A percentile compares a stretch with the other conserved stretches of the same genome.
Conservation (phyloP, 2,329 filamentous ascomycete genomes). For the Pyricularia pennisetigena region DNA sequence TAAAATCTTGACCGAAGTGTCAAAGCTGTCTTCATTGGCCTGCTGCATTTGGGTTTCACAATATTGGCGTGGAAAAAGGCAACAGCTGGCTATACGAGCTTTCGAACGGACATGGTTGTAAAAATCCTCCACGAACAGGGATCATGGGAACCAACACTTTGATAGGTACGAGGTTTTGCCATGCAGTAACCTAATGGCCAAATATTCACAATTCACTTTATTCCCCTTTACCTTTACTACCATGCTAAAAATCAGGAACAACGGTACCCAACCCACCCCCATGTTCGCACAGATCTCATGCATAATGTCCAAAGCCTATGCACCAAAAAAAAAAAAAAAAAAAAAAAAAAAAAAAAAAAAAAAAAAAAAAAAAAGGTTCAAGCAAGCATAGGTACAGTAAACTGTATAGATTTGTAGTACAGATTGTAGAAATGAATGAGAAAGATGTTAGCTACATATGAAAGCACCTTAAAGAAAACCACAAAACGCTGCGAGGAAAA, state of each 20-base stretch:
- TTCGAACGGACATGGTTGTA: not conserved
- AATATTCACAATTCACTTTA: not conserved
- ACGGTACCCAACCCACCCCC: not conserved
- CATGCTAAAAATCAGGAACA: not conserved
- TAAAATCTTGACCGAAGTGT: not conserved
- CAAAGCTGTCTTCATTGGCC: not conserved
- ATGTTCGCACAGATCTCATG: not conserved
- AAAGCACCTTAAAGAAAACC: not conserved
- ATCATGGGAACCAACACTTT: too few species aligned
- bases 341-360: not conserved
- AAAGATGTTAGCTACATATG: not conserved
- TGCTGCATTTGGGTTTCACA: not conserved
- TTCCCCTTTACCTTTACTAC: not conserved
- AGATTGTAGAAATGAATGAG: slow-evolving; percentile 2
- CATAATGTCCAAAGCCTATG: not conserved
- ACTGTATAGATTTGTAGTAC: not conserved
- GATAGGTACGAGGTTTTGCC: not conserved
- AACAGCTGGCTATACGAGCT: not conserved
- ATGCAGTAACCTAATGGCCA: not conserved
- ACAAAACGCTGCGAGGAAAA: not conserved
- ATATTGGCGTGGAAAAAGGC: not conserved
- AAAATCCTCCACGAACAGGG: not conserved
- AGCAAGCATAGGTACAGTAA: not conserved
- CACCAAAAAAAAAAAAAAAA: not conserved
- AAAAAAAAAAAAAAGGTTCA: not conserved